A percentile compares a stretch with the other conserved stretches of the same genome.
phyloP scores from a whole-genome alignment of 2,329 filamentous ascomycete genomes.

The Cucurbitaria berberidis region DNA sequence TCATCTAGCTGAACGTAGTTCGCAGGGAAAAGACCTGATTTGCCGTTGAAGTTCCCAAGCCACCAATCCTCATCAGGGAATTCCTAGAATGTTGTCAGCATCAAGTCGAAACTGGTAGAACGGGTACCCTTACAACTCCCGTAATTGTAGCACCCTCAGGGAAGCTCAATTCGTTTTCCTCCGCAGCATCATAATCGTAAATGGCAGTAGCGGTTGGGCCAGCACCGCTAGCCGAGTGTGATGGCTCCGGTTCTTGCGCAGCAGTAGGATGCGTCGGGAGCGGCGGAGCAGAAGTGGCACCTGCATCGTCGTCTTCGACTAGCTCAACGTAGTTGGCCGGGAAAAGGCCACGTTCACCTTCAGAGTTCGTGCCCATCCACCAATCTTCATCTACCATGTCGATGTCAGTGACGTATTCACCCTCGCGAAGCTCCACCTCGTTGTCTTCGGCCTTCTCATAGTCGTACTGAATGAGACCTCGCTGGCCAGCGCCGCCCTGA shows the following conservation, averaged over 20 bases:
- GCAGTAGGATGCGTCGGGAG: constrained; percentile 52
- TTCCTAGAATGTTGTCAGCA: constrained; percentile 62
- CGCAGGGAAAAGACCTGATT: constrained; percentile 77
- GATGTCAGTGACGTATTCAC: constrained; percentile 86
- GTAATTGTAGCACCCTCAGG: constrained; percentile 85
- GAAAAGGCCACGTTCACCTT: constrained; percentile 87
- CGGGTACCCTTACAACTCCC: constrained; percentile 67
- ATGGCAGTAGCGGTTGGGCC: constrained; percentile 79
- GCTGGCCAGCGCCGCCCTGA: constrained; percentile 62
- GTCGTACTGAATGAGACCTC: constrained; percentile 86
- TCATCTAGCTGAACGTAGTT: constrained; percentile 59
- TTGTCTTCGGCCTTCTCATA: constrained; percentile 99
- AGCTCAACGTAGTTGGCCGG: constrained; percentile 97
- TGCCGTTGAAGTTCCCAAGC: constrained; percentile 84
- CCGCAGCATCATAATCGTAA: constrained; percentile 96
- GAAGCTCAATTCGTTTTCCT: constrained; percentile 88
- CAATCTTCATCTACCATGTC: constrained; percentile 98
- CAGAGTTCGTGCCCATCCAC: constrained; percentile 94
- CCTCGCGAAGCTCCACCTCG: constrained; percentile 88
- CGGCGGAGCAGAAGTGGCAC: constrained; percentile 41
- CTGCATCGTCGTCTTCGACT: constrained; percentile 63
- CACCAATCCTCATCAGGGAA: constrained; percentile 99
- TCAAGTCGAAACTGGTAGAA: neutral
- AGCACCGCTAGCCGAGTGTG: constrained; percentile 47
- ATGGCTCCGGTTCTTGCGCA: constrained; percentile 44